Base-by-base conservation (phyloP, 2,329 filamentous ascomycete species). In the Cordyceps cateniannulata region DNA sequence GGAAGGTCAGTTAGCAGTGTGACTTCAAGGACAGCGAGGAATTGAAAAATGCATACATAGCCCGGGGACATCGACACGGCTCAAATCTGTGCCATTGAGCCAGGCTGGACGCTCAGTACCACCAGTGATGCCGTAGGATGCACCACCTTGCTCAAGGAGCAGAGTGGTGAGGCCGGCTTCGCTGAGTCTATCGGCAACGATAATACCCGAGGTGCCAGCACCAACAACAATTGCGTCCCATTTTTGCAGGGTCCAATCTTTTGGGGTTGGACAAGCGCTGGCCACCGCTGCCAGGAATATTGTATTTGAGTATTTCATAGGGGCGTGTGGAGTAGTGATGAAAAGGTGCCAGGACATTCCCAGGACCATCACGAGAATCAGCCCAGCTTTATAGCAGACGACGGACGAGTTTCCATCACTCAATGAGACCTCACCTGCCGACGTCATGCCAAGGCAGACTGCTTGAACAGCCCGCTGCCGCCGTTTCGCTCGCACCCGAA, bases 31-130 rank as follows among this genome's bases (percentile, higher is more conserved):
- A 9, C 20, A 29, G 2, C 14, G 25, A 12, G 18, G 12, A n/a
- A n/a, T n/a, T n/a, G n/a, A n/a, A n/a, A n/a, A n/a, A n/a, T 14
- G 69, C 66, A 68, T 68, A 72, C 75, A 80, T 2, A 83, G 69
- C 12, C 81, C 81, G 3, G 80, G 80, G 0, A 82, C 79, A 61
- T 83, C 80, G 8, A 83, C 80, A 47, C 80, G 75, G 61, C 77
- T 79, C 12, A 83, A 67, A 3, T 75, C 69, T 27, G 78, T 80
- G 12, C 74, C 75, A 12, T 74, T 66, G 20, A 84, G 70, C 81
- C 80, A 83, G 14, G 64, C 68, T 1, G 81, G 81, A 65, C 71
- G 73, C 62, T 75, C 77, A n/a, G 65, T 75, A 18, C 78, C 78
- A 25, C 79, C 79, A 1, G 76, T 79, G 35, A 80, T 67, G 42